Evolutionary conservation across 2,329 filamentous ascomycete genomes (phyloP).

Genomic region (Cladosporium halotolerans): DNA sequence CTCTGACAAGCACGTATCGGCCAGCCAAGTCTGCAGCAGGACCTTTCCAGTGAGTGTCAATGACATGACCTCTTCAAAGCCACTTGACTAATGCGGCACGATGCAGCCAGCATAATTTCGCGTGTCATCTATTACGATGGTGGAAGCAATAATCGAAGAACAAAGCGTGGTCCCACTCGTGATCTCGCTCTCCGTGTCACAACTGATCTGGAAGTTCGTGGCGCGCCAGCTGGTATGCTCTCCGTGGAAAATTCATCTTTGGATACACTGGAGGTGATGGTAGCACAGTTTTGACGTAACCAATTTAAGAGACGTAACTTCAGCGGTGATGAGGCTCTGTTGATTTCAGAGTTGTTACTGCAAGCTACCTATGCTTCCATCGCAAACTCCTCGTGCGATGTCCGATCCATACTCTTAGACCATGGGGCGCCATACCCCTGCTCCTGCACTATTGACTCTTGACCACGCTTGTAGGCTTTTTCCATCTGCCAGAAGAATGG

Average conservation of each 20-base stretch:
- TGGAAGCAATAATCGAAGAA: not conserved
- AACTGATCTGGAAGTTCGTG: too few species aligned
- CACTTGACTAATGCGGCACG: not conserved
- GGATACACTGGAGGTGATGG: too few species aligned
- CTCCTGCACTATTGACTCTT: not conserved
- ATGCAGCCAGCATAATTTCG: too few species aligned
- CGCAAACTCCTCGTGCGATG: not conserved
- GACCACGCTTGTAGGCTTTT: slow-evolving; percentile 27
- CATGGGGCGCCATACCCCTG: not conserved
- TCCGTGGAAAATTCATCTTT: too few species aligned
- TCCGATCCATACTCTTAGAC: not conserved
- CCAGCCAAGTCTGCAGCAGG: not conserved
- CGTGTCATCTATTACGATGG: not conserved
- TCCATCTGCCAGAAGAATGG: slow-evolving; percentile 44
- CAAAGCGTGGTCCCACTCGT: too few species aligned
- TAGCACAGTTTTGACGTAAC: too few species aligned
- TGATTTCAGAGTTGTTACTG: not conserved
- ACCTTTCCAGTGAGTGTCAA: not conserved
- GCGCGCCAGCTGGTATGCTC: too few species aligned
- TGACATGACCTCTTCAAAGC: not conserved
- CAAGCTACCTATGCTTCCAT: not conserved
- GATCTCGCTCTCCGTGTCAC: too few species aligned
- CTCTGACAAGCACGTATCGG: not conserved
- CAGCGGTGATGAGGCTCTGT: not conserved
- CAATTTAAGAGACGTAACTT: too few species aligned